These are phyloP conservation scores for Boletus vermiculosoides DNA, from an alignment of 768 basidiomycete species.

Conservation along the genomic window DNA sequence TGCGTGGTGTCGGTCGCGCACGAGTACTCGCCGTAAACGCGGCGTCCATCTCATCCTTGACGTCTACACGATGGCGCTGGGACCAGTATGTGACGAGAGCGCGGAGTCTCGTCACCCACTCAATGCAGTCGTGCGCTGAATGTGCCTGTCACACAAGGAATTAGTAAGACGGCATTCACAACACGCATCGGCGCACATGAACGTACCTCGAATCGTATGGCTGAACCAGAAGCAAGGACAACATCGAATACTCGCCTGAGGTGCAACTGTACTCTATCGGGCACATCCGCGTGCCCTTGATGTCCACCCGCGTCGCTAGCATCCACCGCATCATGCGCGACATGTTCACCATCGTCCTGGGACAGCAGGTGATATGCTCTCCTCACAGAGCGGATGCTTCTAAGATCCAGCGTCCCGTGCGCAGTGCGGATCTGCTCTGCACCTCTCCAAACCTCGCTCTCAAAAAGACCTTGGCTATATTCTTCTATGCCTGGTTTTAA, in stretches of 20 bases:
- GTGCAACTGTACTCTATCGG: slow-evolving; percentile 46
- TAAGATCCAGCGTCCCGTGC: slow-evolving; percentile 69
- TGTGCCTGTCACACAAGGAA: slow-evolving; percentile 46
- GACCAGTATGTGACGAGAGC: slow-evolving; percentile 79
- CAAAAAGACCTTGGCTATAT: slow-evolving; percentile 39
- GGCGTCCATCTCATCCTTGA: slow-evolving; percentile 78
- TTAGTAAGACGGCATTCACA: slow-evolving; percentile 1
- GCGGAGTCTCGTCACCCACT: slow-evolving; percentile 82
- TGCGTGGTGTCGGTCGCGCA: slow-evolving; percentile 59
- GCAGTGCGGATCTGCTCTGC: slow-evolving; percentile 60
- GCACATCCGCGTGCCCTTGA: slow-evolving; percentile 42
- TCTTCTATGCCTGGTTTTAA: slow-evolving; percentile 28
- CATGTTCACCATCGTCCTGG: slow-evolving; percentile 28
- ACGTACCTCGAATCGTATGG: slow-evolving; percentile 77
- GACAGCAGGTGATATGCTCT: slow-evolving; percentile 43
- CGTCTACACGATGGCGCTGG: slow-evolving; percentile 69
- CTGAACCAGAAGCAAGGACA: slow-evolving; percentile 61
- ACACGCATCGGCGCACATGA: neutral
- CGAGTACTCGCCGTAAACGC: slow-evolving; percentile 51
- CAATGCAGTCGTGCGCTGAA: slow-evolving; percentile 62
- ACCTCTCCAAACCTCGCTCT: slow-evolving; percentile 61
- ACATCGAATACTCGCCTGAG: slow-evolving; percentile 78
- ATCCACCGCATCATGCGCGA: slow-evolving; percentile 41
- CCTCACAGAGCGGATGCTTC: slow-evolving; percentile 62
- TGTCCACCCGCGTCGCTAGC: slow-evolving; percentile 67